A percentile compares a stretch with the other conserved stretches of the same genome.
phyloP scores from a whole-genome alignment of 1,284 basidiomycete genomes.

The Ustilago nuda region DNA sequence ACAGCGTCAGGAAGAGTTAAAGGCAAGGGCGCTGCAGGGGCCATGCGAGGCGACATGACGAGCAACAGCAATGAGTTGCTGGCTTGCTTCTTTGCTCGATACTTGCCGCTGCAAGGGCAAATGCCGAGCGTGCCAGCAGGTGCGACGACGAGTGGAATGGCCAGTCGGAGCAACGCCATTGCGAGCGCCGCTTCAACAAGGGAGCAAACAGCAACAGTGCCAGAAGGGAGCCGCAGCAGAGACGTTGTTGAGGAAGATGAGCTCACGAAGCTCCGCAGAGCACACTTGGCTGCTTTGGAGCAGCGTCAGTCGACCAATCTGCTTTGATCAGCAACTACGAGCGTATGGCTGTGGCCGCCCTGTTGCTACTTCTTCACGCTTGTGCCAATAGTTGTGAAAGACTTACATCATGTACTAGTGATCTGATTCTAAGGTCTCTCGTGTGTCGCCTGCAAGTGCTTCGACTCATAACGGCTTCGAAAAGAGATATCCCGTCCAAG shows the following conservation, averaged over 20 bases:
- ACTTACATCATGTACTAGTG: neutral
- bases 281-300: conserved; percentile 38
- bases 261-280: conserved; percentile 23
- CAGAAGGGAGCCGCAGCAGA: neutral
- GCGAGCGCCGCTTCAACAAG: neutral
- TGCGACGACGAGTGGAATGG: neutral
- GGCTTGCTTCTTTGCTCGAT: conserved; percentile 53
- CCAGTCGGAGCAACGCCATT: neutral
- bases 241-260: conserved; percentile 14
- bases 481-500: conserved; percentile 46
- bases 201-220: neutral
- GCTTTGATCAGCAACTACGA: neutral
- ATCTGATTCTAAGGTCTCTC: neutral
- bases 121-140: neutral
- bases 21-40: conserved; percentile 13
- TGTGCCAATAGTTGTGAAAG: too few relatives aligned
- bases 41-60: conserved; percentile 51
- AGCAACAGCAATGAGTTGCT: conserved; percentile 52
- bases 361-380: neutral
- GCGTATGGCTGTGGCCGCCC: neutral
- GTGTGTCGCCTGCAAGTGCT: neutral
- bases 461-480: neutral
- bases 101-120: conserved; percentile 20
- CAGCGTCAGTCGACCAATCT: conserved; percentile 11
- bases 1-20: conserved; percentile 28